Base-by-base conservation (phyloP, 805 yeast genomes). In the Kazachstania psychrophila region DNA sequence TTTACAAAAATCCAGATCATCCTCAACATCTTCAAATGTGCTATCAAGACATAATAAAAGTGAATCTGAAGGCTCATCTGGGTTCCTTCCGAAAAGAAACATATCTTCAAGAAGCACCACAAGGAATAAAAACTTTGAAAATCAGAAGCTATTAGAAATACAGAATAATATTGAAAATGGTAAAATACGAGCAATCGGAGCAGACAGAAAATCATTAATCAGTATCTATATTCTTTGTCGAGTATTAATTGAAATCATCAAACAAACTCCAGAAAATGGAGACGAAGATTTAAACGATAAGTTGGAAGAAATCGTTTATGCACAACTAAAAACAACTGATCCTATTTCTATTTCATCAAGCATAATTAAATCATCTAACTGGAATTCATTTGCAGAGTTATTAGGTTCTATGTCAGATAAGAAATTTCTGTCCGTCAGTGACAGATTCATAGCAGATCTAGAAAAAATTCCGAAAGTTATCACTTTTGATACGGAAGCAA, bases 221-320 rank as follows among this genome's bases (percentile, higher is more conserved):
- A 79, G 92, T 40, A 87, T 92, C 14, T 92, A 77, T 57, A 82
- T 92, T 24, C 61, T 92, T 13, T 89, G 96, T 60, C 72, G 98
- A 30, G 97, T 88, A 0, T 67, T 92, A 36, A 83, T 89, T 38
- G 97, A 89, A 53, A 87, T 92, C 10, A 95, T 89, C 14, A 77
- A 79, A 46, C 96, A 89, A 54, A 77, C 94, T 1, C 79, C 94
- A 6, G 78, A 75, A 9, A 70, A 73, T 0, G 67, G 79, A 37
- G 94, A 88, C 6, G 85, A 77, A 34, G 94, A 84, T 41, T 65
- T 89, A 26, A 80, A 83, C 14, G 83, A 77, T 33, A 84, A 83
- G 48, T 65, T 92, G 8, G 97, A 92, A 57, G 97, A 92, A 47
- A 88, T 88, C 35, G 94, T 89, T 20, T 92, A 86, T 64, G 78